Evolutionary conservation across 768 basidiomycete genomes (phyloP).

Genomic region (Mycena rosella): DNA sequence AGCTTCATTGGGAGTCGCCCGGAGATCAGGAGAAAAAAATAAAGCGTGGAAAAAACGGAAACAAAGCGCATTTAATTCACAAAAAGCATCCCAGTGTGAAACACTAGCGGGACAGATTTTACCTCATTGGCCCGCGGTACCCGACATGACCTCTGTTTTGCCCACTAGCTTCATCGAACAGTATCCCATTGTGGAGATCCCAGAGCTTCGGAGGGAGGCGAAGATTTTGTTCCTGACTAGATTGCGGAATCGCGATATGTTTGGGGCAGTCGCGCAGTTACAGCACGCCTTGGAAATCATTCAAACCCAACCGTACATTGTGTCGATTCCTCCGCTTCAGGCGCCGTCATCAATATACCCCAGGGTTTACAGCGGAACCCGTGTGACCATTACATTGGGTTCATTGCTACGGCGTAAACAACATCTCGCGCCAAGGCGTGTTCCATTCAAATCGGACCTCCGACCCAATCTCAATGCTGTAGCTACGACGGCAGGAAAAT

Average conservation of each 20-base stretch:
- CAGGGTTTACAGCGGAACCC: no score
- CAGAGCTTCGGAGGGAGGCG: not conserved
- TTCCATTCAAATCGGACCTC: no score
- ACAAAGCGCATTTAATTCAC: not conserved
- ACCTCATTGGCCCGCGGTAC: slow-evolving; percentile 3
- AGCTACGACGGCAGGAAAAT: no score
- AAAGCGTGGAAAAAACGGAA: not conserved
- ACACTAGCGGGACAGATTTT: not conserved
- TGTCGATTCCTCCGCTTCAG: no score
- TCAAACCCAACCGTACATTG: no score
- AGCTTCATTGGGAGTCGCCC: not conserved
- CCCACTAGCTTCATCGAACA: not conserved
- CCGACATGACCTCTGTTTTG: not conserved
- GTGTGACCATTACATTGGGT: slow-evolving; percentile 1
- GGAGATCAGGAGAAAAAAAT: not conserved
- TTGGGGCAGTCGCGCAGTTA: not conserved
- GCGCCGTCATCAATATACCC: no score
- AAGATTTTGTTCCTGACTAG: not conserved
- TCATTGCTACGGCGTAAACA: not conserved
- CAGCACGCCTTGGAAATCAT: not conserved
- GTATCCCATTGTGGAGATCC: slow-evolving; percentile 13
- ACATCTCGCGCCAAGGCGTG: not conserved
- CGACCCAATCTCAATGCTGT: not conserved
- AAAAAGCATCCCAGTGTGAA: not conserved
- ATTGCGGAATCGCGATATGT: slow-evolving; percentile 17